phyloP scores from a whole-genome alignment of 257 asterid species.

The Anisodus acutangulus region DNA sequence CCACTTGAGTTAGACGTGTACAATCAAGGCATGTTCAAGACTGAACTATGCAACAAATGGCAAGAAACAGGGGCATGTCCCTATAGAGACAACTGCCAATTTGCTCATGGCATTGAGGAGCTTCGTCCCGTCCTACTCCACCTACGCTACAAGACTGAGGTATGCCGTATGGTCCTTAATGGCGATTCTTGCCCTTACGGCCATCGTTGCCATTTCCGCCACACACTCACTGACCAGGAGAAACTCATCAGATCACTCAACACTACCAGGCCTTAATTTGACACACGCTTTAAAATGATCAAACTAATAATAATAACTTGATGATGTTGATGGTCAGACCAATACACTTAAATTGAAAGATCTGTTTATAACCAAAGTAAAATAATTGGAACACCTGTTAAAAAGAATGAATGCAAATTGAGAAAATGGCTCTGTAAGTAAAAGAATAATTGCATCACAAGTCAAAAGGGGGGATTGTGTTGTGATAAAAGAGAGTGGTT shows the following conservation, averaged over 20 bases:
- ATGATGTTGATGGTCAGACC: neutral
- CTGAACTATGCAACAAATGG: slow-evolving; percentile 95
- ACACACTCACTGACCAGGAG: slow-evolving; percentile 62
- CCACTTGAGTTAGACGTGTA: slow-evolving; percentile 73
- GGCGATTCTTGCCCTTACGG: slow-evolving; percentile 78
- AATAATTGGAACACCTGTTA: neutral
- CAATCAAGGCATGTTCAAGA: slow-evolving; percentile 87
- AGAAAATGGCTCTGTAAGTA: slow-evolving; percentile 25
- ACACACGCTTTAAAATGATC: neutral
- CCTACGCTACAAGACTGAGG: slow-evolving; percentile 90
- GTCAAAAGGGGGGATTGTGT: slow-evolving; percentile 2
- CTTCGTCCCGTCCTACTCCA: slow-evolving; percentile 83
- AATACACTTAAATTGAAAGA: neutral
- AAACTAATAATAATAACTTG: slow-evolving; percentile 25
- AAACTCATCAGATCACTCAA: slow-evolving; percentile 50
- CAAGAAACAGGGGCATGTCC: slow-evolving; percentile 80
- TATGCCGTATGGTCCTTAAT: slow-evolving; percentile 75
- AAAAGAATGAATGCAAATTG: neutral
- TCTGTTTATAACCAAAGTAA: slow-evolving; percentile 19
- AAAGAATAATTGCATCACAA: slow-evolving; percentile 15
- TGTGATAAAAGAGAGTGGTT: neutral
- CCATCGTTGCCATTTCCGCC: slow-evolving; percentile 93
- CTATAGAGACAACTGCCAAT: slow-evolving; percentile 71
- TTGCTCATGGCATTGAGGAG: slow-evolving; percentile 78
- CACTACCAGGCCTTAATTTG: slow-evolving; percentile 36